phyloP scores from a whole-genome alignment of 1,284 basidiomycete species.

The Polyporus tsugae region DNA sequence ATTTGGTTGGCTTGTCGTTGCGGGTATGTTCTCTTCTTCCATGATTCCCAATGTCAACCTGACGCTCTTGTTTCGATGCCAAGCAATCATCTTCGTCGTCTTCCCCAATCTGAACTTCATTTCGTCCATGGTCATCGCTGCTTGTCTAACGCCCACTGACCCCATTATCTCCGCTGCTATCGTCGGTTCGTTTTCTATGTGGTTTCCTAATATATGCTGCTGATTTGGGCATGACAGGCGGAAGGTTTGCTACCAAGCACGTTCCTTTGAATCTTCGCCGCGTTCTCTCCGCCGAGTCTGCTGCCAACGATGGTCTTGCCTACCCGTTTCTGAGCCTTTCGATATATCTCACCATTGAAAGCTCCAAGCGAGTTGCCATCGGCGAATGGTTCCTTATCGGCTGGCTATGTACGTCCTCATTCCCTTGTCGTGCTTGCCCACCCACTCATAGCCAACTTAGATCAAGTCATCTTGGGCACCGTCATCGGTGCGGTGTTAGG shows the following conservation, averaged over 20 bases:
- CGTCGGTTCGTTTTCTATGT: conserved; percentile 51
- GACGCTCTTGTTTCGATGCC: neutral
- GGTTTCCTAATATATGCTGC: conserved; percentile 1
- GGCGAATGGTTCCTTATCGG: conserved; percentile 85
- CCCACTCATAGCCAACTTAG: conserved; percentile 46
- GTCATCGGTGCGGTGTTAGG: conserved; percentile 84
- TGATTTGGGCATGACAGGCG: conserved; percentile 60
- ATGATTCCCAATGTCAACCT: neutral
- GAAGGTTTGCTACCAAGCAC: conserved; percentile 88
- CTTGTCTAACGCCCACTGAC: conserved; percentile 94
- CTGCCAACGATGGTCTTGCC: conserved; percentile 88
- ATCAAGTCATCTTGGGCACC: conserved; percentile 89
- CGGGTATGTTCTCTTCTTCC: conserved; percentile 50
- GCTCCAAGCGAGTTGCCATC: conserved; percentile 69
- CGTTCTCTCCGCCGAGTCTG: conserved; percentile 90
- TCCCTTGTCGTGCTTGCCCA: too few relatives aligned
- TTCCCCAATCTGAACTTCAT: conserved; percentile 77
- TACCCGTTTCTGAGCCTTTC: conserved; percentile 94
- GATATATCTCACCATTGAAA: conserved; percentile 85
- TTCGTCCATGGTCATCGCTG: conserved; percentile 86
- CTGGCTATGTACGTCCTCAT: conserved; percentile 68
- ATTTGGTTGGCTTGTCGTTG: conserved; percentile 78
- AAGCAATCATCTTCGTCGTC: conserved; percentile 59
- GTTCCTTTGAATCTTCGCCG: conserved; percentile 88
- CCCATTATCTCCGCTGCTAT: conserved; percentile 80